These are phyloP conservation scores for Glomus cerebriforme DNA, from an alignment of 192 early-diverging fungal species.

Conservation along the genomic window DNA sequence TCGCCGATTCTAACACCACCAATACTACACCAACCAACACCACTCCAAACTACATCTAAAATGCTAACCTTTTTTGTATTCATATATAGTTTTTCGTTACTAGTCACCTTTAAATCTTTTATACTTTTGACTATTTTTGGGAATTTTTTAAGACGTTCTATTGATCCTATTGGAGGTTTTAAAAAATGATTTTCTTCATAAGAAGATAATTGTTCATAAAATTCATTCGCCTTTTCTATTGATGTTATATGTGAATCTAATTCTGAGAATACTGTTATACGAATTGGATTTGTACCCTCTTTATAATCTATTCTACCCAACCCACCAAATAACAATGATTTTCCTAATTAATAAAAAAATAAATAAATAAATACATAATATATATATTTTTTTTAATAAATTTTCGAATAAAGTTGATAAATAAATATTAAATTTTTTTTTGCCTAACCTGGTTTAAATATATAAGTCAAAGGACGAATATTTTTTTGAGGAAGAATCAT, in stretches of 20 bases:
- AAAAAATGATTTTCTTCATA: conserved; percentile 40
- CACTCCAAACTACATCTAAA: conserved; percentile 60
- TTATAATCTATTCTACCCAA: conserved; percentile 62
- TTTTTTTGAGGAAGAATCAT: conserved; percentile 43
- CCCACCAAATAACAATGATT: conserved; percentile 59
- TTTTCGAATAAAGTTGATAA: neutral
- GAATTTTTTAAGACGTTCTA: conserved; percentile 31
- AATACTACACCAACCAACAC: conserved; percentile 66
- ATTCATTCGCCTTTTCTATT: conserved; percentile 47
- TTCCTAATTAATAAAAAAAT: conserved; percentile 24
- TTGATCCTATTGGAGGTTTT: conserved; percentile 47
- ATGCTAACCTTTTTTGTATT: conserved; percentile 15
- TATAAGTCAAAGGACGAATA: conserved; percentile 57
- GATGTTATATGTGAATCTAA: conserved; percentile 61
- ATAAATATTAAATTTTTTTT: neutral
- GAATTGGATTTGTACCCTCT: conserved; percentile 45
- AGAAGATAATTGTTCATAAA: conserved; percentile 39
- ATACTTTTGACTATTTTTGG: conserved; percentile 45
- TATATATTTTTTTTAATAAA: neutral
- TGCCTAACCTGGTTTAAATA: conserved; percentile 45
- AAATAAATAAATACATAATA: no score
- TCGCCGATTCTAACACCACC: conserved; percentile 55
- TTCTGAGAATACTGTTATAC: conserved; percentile 56
- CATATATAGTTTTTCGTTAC: conserved; percentile 44
- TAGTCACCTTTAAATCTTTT: conserved; percentile 44